These are phyloP conservation scores for Polyporus arcularius DNA, from an alignment of 768 basidiomycete genomes.

Conservation along the genomic window DNA sequence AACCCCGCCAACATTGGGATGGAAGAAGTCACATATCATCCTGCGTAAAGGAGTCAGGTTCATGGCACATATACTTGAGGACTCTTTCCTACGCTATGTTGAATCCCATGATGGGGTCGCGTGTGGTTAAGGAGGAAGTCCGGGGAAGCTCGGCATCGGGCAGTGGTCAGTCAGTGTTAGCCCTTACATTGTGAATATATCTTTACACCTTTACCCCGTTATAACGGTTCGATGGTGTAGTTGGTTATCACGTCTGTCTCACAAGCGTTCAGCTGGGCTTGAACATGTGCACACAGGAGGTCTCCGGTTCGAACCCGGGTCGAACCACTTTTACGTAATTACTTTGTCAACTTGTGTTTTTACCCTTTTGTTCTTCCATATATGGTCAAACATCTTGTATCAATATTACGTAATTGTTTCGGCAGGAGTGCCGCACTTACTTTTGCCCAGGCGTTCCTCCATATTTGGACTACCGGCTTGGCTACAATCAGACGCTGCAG, in stretches of 20 bases:
- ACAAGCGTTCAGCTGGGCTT: constrained; percentile 5
- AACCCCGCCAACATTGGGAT: constrained; percentile 91
- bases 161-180: no score
- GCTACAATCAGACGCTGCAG: not conserved
- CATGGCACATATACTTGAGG: no score
- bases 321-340: constrained; percentile 20
- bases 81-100: constrained; percentile 12
- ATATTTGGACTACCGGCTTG: not conserved
- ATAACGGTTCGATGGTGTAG: constrained; percentile 27
- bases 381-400: no score
- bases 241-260: constrained; percentile 32
- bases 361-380: no score
- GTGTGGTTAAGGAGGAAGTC: not conserved
- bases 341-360: no score
- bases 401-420: no score
- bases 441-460: not conserved
- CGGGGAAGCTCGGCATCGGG: not conserved
- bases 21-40: constrained; percentile 97
- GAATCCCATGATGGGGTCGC: constrained; percentile 2
- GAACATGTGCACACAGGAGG: constrained; percentile 21
- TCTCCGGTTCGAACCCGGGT: constrained; percentile 32
- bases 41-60: constrained; percentile 38
- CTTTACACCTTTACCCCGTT: no score
- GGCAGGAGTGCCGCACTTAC: no score
- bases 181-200: no score